Evolutionary conservation across 345 rosid species (phyloP), one percentile per base, ranked within the genome.

Genomic region (Bruguiera gymnorhiza): DNA sequence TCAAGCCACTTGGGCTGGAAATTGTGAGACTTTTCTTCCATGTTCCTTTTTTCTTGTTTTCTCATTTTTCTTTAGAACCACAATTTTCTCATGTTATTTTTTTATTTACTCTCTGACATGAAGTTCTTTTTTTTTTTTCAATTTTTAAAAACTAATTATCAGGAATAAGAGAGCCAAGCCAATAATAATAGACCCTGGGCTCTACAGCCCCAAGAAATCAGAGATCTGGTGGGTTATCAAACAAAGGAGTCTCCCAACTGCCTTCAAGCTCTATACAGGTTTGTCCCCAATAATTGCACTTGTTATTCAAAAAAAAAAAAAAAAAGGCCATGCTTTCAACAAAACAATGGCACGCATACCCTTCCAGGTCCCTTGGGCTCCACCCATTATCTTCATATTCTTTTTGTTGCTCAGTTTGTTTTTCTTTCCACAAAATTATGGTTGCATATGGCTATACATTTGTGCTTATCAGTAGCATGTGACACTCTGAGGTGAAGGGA

Each of bases 231-330:
- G 91, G 92, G 88, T 70, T 46, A 73, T 67, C 7, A 88, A 88
- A 71, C 97, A 87, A 24, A 79, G 98, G 76, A 71, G 82, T 56
- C 81, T 91, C 69, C 98, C 98, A n/a, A 84, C 95, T 54, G 91
- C 97, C 70, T 94, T 91, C 86, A 91, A 87, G 85, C 94, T 94
- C 60, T 94, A 84, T 57, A 84, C 98, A 81, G 98, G 98, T 94
- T 69, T 63, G 65, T 26, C 23, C 62, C 5, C 53, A 16, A 8
- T 24, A 8, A 8, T 20, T 43, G 18, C 8, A 4, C 26, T 60
- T 78, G 2, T 63, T 39, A 21, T 5, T 30, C 31, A 16, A 55
- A 2, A 24, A 48, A 30, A 16, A 24, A 48, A 30, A 16, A 21
- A 9, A 0, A 48, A 71, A 54, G 30, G 9, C 63, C 39, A 6